Percentiles rank a stretch among this genome's conserved stretches.
Evolutionary conservation across 305 asterid genomes (phyloP).

Genomic region (Ajuga reptans): DNA sequence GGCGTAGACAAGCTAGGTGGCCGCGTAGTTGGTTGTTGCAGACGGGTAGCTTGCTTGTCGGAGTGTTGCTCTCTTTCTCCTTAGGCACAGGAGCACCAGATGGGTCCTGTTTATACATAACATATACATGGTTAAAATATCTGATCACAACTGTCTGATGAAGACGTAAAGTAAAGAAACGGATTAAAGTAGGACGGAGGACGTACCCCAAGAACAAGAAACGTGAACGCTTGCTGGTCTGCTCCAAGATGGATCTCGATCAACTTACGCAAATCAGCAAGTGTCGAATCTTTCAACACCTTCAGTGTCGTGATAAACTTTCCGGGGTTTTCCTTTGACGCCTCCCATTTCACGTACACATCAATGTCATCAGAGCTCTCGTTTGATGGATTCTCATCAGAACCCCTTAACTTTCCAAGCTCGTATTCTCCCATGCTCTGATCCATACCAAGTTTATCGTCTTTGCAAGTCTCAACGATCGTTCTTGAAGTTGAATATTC

Average conservation of each 20-base stretch:
- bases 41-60: constrained; percentile 46
- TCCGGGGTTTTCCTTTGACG: constrained; percentile 69
- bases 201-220: constrained; percentile 63
- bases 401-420: constrained; percentile 11
- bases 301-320: constrained; percentile 49
- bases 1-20: constrained; percentile 61
- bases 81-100: constrained; percentile 62
- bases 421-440: constrained; percentile 23
- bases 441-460: constrained; percentile 17
- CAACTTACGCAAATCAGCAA: constrained; percentile 72
- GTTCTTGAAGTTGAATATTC: constrained; percentile 15
- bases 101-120: constrained; percentile 28
- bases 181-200: neutral
- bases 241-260: constrained; percentile 60
- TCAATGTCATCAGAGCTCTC: constrained; percentile 23
- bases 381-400: constrained; percentile 19
- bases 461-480: constrained; percentile 14
- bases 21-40: constrained; percentile 51
- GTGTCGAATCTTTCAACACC: constrained; percentile 53
- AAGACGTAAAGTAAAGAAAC: neutral
- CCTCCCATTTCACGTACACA: constrained; percentile 73
- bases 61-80: constrained; percentile 49
- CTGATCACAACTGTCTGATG: neutral
- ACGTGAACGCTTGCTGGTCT: constrained; percentile 53
- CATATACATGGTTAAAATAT: neutral